Base-by-base conservation (phyloP, 805 yeast genomes). In the Hagleromyces aurorensis region DNA sequence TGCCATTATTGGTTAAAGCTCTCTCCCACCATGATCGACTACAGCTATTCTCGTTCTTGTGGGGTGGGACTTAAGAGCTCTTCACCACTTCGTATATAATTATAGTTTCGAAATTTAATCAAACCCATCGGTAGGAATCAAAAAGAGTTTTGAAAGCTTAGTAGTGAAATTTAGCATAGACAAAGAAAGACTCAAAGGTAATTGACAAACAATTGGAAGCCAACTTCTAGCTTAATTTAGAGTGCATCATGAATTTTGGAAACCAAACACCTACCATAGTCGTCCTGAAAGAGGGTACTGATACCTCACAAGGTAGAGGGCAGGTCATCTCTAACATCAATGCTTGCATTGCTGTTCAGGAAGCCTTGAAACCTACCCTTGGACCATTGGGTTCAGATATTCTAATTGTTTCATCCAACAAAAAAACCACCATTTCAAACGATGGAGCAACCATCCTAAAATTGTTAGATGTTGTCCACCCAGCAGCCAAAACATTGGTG, bases 311-410 rank as follows among this genome's bases (percentile, higher is more conserved):
- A 59, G 99, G 99, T 20, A 75, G 78, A 43, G 97, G 97, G 14
- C 98, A 91, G 66, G 82, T 86, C 44, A 76, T 91, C 48, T 81
- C 89, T 41, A 91, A 91, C 52, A 91, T 91, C 56, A 89, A 89
- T 65, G 97, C 98, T 3, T 91, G 98, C 62, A 59, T 89, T 39
- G 97, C 98, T 17, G 84, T 91, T 41, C 97, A 91, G 64, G 98
- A 91, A 46, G 85, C 96, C 17, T 68, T 91, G 50, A 79, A 81
- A 46, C 86, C 97, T 30, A 91, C 99, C 0, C 68, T 91, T 43
- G 99, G 99, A 4, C 99, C 99, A 27, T 70, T 91, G 47, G 99
- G 99, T 15, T 83, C 95, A 19, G 99, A 91, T 61, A 87, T 89
- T 41, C 66, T 91, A 53, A 77, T 91, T 49, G 96, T 89, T 22